These are phyloP conservation scores for Sungouiella thailandica DNA, from an alignment of 805 yeast species.

Conservation along the genomic window DNA sequence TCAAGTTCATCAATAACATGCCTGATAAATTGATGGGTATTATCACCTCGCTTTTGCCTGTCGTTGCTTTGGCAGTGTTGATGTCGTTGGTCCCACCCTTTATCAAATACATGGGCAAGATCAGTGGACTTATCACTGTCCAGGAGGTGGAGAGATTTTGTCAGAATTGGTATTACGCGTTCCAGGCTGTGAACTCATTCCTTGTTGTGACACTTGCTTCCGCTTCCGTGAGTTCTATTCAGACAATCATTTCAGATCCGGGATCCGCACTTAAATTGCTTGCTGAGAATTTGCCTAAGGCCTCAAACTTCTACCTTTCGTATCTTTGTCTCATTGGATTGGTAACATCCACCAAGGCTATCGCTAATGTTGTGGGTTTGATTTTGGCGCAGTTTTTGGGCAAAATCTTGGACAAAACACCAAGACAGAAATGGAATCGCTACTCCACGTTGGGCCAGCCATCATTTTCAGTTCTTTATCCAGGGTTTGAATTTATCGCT, in stretches of 20 bases:
- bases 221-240: slow-evolving; percentile 70
- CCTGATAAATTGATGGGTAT: slow-evolving; percentile 72
- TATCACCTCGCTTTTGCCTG: slow-evolving; percentile 83
- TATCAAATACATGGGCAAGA: slow-evolving; percentile 69
- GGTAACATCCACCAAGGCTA: slow-evolving; percentile 65
- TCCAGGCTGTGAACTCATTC: slow-evolving; percentile 87
- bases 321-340: slow-evolving; percentile 81
- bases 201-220: slow-evolving; percentile 80
- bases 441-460: slow-evolving; percentile 59
- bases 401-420: slow-evolving; percentile 72
- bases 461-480: slow-evolving; percentile 80
- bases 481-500: slow-evolving; percentile 67
- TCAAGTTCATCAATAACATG: slow-evolving; percentile 69
- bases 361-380: slow-evolving; percentile 72
- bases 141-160: slow-evolving; percentile 77
- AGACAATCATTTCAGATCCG: slow-evolving; percentile 66
- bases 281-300: slow-evolving; percentile 76
- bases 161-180: slow-evolving; percentile 85
- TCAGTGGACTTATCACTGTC: slow-evolving; percentile 65
- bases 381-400: slow-evolving; percentile 70
- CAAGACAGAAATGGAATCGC: slow-evolving; percentile 88
- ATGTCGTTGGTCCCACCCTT: slow-evolving; percentile 86
- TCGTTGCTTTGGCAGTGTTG: slow-evolving; percentile 71
- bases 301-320: slow-evolving; percentile 85
- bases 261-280: slow-evolving; percentile 65